Base-by-base conservation (phyloP, 2,329 filamentous ascomycete genomes). In the Diaporthe citrichinensis region DNA sequence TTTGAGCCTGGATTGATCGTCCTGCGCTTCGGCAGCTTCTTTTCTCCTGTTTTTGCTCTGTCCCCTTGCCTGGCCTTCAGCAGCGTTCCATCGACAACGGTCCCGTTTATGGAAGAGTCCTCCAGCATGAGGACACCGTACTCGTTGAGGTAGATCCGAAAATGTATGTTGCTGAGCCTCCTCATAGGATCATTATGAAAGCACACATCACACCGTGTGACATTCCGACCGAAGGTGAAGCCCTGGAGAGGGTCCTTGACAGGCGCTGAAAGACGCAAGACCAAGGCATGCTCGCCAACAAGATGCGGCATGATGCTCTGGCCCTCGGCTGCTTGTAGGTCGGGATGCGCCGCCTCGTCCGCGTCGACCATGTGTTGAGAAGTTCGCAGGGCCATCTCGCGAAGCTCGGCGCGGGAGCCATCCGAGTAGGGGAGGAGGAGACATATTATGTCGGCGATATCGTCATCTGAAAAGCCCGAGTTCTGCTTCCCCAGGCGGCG, bases 61-160 rank as follows among this genome's bases (percentile, higher is more conserved):
- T 82, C 85, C 75, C 79, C 83, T 77, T 81, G 74, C 65, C 85
- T 84, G 31, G 81, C 80, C 67, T 84, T 86, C 79, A 99, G 88
- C 49, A 95, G 86, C 25, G 88, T 86, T 34, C 91, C 89, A 84
- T 98, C 96, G 74, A 98, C 95, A 76, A 95, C 88, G 5, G 97
- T 98, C 39, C 97, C 97, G 81, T 98, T 99, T n/a, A 95, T 98
- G 0, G 97, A 98, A 82, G 92, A 90, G 81, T 99, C 97, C 83
- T 98, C 93, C 17, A 98, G 87, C 95, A 99, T 98, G 78, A 98
- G 89, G 74, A 94, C 92, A 39, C 94, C 95, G 78, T 94, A 91
- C n/a, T 92, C 88, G 80, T 97, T 99, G 79, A 98, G 89, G 81
- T 94, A 98, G 77, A 99, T 98, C 72, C 95, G 93, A 83, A 98